phyloP scores from a whole-genome alignment of 2,329 filamentous ascomycete species.

The Nemania bipapillata region DNA sequence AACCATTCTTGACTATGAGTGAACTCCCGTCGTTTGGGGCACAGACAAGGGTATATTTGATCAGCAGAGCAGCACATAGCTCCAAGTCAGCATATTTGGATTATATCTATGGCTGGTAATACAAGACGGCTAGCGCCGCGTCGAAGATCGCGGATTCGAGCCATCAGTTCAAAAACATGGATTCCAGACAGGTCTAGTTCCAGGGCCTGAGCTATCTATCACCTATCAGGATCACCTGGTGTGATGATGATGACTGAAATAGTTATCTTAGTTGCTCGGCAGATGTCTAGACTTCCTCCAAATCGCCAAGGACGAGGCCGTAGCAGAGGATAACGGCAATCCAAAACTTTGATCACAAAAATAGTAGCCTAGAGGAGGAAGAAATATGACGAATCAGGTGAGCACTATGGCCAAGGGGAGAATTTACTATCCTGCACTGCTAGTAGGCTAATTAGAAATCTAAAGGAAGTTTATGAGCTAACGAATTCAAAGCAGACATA shows the following conservation, averaged over 20 bases:
- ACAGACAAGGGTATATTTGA: slow-evolving; percentile 4
- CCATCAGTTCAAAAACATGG: neutral
- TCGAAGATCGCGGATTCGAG: neutral
- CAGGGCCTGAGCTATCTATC: neutral
- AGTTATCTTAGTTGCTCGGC: neutral
- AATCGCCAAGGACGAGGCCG: no score
- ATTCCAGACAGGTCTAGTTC: slow-evolving; percentile 2
- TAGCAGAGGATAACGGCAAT: neutral
- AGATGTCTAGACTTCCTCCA: neutral
- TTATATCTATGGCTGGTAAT: neutral
- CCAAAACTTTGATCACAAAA: neutral
- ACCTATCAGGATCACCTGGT: slow-evolving; percentile 2
- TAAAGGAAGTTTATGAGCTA: neutral
- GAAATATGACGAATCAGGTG: neutral
- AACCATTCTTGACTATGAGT: neutral
- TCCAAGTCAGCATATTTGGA: neutral
- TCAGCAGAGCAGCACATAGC: neutral
- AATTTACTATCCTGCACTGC: neutral
- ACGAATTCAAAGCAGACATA: neutral
- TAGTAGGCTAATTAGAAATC: neutral
- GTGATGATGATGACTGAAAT: neutral
- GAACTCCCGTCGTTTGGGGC: neutral
- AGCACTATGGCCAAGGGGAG: neutral
- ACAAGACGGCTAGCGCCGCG: neutral
- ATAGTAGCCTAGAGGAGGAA: neutral